phyloP scores from a whole-genome alignment of 1,284 basidiomycete genomes.

The Boletus austroedulis region DNA sequence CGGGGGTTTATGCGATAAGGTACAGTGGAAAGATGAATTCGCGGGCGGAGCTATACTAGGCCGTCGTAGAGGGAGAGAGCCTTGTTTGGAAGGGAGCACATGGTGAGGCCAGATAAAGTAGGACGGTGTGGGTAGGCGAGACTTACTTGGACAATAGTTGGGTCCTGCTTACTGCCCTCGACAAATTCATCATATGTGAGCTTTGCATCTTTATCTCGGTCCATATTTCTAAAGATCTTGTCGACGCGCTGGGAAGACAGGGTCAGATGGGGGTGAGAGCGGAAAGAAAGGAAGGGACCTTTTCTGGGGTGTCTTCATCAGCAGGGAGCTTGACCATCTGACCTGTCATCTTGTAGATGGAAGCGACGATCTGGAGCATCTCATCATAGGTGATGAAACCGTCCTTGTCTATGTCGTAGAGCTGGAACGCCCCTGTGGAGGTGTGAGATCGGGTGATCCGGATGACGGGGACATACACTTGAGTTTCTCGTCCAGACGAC shows the following conservation, averaged over 20 bases:
- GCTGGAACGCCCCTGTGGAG: constrained; percentile 92
- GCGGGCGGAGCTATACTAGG: constrained; percentile 49
- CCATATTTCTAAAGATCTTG: constrained; percentile 95
- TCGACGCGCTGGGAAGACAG: constrained; percentile 73
- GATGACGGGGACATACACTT: constrained; percentile 67
- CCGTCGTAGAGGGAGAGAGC: constrained; percentile 78
- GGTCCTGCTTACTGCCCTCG: constrained; percentile 95
- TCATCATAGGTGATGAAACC: constrained; percentile 97
- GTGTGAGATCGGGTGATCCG: constrained; percentile 16
- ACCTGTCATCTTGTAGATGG: constrained; percentile 99
- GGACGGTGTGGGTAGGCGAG: constrained; percentile 9
- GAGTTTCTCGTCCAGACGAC: constrained; percentile 95
- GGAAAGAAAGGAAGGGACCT: constrained; percentile 51
- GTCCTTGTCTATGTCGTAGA: constrained; percentile 99
- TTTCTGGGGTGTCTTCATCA: constrained; percentile 99
- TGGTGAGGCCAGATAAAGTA: constrained; percentile 12
- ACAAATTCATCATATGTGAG: constrained; percentile 95
- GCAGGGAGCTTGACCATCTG: constrained; percentile 98
- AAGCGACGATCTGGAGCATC: constrained; percentile 95
- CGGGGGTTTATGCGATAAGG: constrained; percentile 26
- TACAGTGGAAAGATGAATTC: constrained; percentile 11
- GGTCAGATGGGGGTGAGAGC: constrained; percentile 11
- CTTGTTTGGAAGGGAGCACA: constrained; percentile 38
- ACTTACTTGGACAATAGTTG: constrained; percentile 92
- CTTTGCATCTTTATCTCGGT: constrained; percentile 84